Conservation (phyloP, 306 rosid species). For the Vigna nakashimae region DNA sequence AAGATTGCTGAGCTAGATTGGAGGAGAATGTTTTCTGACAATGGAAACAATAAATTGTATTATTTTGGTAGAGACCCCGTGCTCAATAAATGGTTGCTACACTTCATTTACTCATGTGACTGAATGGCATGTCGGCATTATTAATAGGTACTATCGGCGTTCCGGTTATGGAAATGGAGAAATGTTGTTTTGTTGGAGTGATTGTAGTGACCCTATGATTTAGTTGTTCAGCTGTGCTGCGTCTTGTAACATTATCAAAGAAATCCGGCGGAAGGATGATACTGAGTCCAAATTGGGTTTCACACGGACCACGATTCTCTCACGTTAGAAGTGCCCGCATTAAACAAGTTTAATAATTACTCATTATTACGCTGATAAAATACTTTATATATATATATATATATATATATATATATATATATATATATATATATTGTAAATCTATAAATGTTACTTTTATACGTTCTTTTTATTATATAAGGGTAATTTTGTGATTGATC, state of each 20-base stretch:
- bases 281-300: too few species aligned
- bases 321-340: too few species aligned
- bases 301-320: too few species aligned
- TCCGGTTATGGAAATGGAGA: conserved; percentile 25
- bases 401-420: too few species aligned
- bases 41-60: neutral
- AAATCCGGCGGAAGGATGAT: neutral
- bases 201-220: neutral
- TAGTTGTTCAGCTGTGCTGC: too few species aligned
- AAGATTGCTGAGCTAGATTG: neutral
- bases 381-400: too few species aligned
- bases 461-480: too few species aligned
- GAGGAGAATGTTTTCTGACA: neutral
- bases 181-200: neutral
- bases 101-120: neutral
- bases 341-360: too few species aligned
- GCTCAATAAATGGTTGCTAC: neutral
- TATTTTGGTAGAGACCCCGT: neutral
- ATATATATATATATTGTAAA: too few species aligned
- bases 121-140: conserved; percentile 22
- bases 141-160: neutral
- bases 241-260: neutral
- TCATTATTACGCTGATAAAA: too few species aligned
- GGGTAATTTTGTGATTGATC: too few species aligned
- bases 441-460: too few species aligned